These are phyloP conservation scores for Xylariales sp. DNA, from an alignment of 2,329 filamentous ascomycete species.

Conservation along the genomic window DNA sequence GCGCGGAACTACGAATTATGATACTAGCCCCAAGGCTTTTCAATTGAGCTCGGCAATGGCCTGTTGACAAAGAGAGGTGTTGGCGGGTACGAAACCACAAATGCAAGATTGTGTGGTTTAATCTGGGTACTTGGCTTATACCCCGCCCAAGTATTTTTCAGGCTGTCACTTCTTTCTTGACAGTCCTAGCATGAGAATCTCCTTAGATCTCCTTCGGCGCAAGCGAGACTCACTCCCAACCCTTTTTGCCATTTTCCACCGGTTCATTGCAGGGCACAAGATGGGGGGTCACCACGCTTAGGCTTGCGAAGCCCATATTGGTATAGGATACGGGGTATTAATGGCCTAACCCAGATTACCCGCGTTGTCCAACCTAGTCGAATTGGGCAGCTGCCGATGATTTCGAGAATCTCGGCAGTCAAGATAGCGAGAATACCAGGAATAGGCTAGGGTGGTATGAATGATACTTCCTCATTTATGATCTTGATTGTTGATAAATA, in stretches of 20 bases:
- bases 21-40: not conserved
- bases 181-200: not conserved
- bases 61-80: not conserved
- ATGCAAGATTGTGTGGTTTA: not conserved
- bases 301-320: not conserved
- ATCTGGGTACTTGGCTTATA: not conserved
- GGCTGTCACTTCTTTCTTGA: not conserved
- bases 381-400: not conserved
- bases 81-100: not conserved
- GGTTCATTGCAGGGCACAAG: not conserved
- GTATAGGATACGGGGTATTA: not conserved
- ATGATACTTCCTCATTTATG: not conserved
- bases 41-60: not conserved
- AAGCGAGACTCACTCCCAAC: not conserved
- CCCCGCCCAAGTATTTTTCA: not conserved
- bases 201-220: not conserved
- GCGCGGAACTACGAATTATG: slow-evolving; percentile 25
- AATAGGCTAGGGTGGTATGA: not conserved
- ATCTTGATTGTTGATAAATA: not conserved
- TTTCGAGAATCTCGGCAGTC: not conserved
- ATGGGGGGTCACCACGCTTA: not conserved
- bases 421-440: not conserved
- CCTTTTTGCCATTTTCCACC: not conserved
- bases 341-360: not conserved
- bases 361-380: not conserved